Percentiles rank a stretch among this genome's conserved stretches.
These are phyloP conservation scores for Ascochyta koolunga DNA, from an alignment of 2,329 filamentous ascomycete genomes.

Conservation along the genomic window DNA sequence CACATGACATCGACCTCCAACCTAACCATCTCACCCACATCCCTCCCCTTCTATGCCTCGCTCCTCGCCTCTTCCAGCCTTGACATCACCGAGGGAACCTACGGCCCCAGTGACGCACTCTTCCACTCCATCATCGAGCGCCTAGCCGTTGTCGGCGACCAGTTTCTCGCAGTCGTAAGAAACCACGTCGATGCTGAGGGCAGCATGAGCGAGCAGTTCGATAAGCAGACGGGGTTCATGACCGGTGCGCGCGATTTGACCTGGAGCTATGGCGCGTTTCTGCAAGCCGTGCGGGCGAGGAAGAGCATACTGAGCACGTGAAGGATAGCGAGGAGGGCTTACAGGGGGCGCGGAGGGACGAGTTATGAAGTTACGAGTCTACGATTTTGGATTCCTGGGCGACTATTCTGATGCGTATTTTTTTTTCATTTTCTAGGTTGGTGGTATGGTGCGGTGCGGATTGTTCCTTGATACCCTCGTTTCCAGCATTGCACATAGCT, in stretches of 20 bases:
- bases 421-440: no score
- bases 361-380: conserved; percentile 8
- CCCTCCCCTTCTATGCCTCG: conserved; percentile 46
- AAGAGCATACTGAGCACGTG: conserved; percentile 10
- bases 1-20: conserved; percentile 34
- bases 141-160: conserved; percentile 46
- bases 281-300: conserved; percentile 48
- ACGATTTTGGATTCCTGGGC: neutral
- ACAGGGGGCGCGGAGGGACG: neutral
- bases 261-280: conserved; percentile 54
- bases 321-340: neutral
- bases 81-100: conserved; percentile 30
- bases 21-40: conserved; percentile 40
- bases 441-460: no score
- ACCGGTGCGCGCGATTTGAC: conserved; percentile 52
- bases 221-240: conserved; percentile 48
- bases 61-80: conserved; percentile 39
- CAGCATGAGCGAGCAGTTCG: conserved; percentile 53
- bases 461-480: conserved; percentile 2
- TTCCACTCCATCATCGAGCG: conserved; percentile 40
- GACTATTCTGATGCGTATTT: neutral
- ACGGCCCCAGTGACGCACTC: conserved; percentile 32
- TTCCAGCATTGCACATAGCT: no score
- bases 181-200: conserved; percentile 48
- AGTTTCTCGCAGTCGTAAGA: conserved; percentile 51